Conservation (phyloP, 176 grass and related monocot genomes). For the Microstegium vimineum region DNA sequence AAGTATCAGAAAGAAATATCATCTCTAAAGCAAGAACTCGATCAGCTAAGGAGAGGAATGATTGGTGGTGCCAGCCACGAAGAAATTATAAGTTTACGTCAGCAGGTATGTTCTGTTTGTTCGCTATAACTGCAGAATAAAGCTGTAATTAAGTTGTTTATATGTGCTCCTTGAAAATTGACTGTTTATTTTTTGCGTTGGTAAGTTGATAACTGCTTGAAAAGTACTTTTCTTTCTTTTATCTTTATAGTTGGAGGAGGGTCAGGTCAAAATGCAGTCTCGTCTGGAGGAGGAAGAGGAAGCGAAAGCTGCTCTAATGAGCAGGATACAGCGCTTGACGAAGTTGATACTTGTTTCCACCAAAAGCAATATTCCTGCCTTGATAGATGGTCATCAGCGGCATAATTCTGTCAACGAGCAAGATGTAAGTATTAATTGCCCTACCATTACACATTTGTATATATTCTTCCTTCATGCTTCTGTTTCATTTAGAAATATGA, state of each 20-base stretch:
- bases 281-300: constrained; percentile 99
- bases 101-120: constrained; percentile 55
- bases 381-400: constrained; percentile 53
- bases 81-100: constrained; percentile 83
- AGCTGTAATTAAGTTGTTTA: constrained; percentile 8
- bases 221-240: constrained; percentile 29
- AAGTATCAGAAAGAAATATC: constrained; percentile 99
- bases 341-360: constrained; percentile 99
- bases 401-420: constrained; percentile 64
- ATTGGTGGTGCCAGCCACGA: constrained; percentile 70
- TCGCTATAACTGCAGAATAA: constrained; percentile 10
- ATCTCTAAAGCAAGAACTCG: constrained; percentile 86
- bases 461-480: constrained; percentile 23
- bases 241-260: constrained; percentile 72
- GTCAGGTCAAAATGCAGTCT: constrained; percentile 98
- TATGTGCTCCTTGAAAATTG: not conserved
- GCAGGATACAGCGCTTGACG: constrained; percentile 91
- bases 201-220: constrained; percentile 19
- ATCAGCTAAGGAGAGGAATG: constrained; percentile 80
- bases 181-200: not conserved
- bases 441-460: not conserved
- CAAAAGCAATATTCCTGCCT: constrained; percentile 75
- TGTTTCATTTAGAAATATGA: constrained; percentile 11
- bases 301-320: constrained; percentile 99
- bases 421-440: constrained; percentile 47